Evolutionary conservation across 495 filamentous ascomycete genomes (phyloP).

Genomic region (Penicillium maclennaniae): DNA sequence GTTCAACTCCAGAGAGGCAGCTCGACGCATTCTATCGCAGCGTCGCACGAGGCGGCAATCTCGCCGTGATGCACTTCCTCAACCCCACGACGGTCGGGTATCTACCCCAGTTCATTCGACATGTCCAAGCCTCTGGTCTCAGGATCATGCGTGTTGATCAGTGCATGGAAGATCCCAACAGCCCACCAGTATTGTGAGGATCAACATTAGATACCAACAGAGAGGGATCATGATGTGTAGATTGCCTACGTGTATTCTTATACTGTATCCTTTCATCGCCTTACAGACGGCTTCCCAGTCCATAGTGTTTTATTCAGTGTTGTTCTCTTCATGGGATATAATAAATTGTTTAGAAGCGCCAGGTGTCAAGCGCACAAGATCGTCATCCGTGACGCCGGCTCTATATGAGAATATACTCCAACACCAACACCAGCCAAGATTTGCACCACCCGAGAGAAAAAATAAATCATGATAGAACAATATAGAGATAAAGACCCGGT

Average conservation of each 20-base stretch:
- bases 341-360: background rate
- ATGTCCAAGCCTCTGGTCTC: conserved; percentile 64
- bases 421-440: background rate
- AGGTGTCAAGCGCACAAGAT: background rate
- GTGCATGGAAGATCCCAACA: conserved; percentile 68
- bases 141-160: conserved; percentile 75
- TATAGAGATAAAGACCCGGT: background rate
- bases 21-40: conserved; percentile 69
- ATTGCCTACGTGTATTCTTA: conserved; percentile 6
- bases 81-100: conserved; percentile 65
- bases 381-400: background rate
- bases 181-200: conserved; percentile 47
- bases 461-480: background rate
- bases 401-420: background rate
- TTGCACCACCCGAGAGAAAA: background rate
- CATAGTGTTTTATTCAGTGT: background rate
- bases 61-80: conserved; percentile 77
- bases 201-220: background rate
- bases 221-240: background rate
- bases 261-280: background rate
- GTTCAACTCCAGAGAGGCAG: conserved; percentile 65
- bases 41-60: conserved; percentile 61
- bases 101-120: conserved; percentile 62
- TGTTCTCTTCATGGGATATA: background rate
- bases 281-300: background rate